Evolutionary conservation across 306 rosid species (phyloP).

Genomic region (Trichosanthes cucumerina): DNA sequence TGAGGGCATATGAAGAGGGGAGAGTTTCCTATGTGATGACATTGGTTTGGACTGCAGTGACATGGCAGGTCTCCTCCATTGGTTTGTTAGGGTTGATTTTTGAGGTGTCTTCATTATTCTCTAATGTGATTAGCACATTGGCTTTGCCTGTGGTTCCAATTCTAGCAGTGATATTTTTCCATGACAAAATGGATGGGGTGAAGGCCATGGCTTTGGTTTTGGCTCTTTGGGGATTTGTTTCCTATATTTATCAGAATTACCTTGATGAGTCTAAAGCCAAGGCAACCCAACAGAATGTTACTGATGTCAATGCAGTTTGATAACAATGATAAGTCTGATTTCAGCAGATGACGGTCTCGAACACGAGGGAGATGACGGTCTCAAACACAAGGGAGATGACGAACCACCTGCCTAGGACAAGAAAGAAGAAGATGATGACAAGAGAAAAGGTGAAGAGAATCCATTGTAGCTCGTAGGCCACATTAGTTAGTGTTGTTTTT

Average conservation of each 20-base stretch:
- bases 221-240: conserved; percentile 38
- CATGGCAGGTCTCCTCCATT: conserved; percentile 24
- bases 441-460: background rate
- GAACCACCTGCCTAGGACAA: background rate
- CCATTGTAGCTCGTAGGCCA: background rate
- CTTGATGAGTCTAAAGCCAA: conserved; percentile 15
- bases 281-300: background rate
- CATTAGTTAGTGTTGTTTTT: background rate
- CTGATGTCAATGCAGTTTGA: conserved; percentile 10
- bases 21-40: conserved; percentile 22
- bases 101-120: conserved; percentile 44
- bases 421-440: background rate
- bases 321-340: background rate
- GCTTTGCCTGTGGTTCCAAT: conserved; percentile 36
- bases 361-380: background rate
- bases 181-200: conserved; percentile 30
- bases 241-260: conserved; percentile 34
- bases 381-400: background rate
- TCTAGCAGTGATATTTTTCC: conserved; percentile 30
- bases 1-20: conserved; percentile 23
- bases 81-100: conserved; percentile 30
- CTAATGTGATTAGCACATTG: conserved; percentile 32
- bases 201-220: conserved; percentile 32
- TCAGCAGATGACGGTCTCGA: background rate
- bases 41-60: conserved; percentile 24